These are phyloP conservation scores for Cichorium intybus DNA, from an alignment of 140 eudicot genomes.

Conservation along the genomic window DNA sequence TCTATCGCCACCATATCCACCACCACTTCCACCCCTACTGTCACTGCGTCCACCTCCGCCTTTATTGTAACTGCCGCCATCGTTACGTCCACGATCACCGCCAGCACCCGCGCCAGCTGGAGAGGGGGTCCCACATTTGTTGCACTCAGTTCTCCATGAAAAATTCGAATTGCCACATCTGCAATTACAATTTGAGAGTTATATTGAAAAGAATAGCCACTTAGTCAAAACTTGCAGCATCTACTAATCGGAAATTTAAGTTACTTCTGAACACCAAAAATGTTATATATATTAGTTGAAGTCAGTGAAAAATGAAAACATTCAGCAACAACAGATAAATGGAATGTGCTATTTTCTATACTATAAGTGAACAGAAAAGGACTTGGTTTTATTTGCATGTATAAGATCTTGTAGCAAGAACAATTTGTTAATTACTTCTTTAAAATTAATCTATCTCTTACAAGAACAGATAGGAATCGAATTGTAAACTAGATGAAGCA, in stretches of 20 bases:
- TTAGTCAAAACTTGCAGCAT: slow-evolving; percentile 4
- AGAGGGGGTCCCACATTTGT: slow-evolving; percentile 86
- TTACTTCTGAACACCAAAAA: slow-evolving; percentile 7
- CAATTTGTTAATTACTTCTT: background rate
- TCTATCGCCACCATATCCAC: slow-evolving; percentile 43
- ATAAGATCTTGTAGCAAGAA: background rate
- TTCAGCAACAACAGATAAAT: no score
- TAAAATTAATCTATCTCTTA: background rate
- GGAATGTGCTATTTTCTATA: no score
- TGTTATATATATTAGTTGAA: no score
- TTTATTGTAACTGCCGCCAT: slow-evolving; percentile 29
- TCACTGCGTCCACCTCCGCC: slow-evolving; percentile 7
- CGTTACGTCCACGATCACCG: slow-evolving; percentile 46
- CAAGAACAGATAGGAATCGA: background rate
- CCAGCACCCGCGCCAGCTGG: slow-evolving; percentile 61
- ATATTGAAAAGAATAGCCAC: slow-evolving; percentile 27
- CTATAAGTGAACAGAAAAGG: no score
- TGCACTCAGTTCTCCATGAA: slow-evolving; percentile 87
- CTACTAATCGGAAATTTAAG: background rate
- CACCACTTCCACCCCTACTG: slow-evolving; percentile 47
- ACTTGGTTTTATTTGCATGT: background rate
- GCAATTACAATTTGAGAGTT: slow-evolving; percentile 29
- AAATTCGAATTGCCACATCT: slow-evolving; percentile 95
- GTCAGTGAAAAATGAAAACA: background rate
- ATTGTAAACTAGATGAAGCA: background rate